These are phyloP conservation scores for Omphalea diandra DNA, from an alignment of 441 rosid species.

Conservation along the genomic window DNA sequence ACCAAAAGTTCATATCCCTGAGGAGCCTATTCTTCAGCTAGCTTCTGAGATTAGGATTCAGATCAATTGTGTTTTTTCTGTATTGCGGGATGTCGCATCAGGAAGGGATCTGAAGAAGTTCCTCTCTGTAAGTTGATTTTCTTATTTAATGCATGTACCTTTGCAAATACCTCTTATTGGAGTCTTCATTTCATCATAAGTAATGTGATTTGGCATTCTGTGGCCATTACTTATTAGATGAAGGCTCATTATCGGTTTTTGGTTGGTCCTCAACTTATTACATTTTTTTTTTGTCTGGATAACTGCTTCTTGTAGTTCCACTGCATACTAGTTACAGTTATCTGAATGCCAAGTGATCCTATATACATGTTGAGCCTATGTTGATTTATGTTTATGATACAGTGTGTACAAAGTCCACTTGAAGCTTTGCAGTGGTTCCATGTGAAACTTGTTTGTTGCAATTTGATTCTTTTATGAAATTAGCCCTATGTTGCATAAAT, in stretches of 20 bases:
- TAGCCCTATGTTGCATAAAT: neutral
- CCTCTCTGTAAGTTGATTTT: slow-evolving; percentile 45
- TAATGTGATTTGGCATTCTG: neutral
- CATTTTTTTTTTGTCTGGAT: neutral
- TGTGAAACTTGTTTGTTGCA: slow-evolving; percentile 7
- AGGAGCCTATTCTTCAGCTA: slow-evolving; percentile 69
- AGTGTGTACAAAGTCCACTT: neutral
- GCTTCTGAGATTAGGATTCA: slow-evolving; percentile 69
- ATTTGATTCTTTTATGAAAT: neutral
- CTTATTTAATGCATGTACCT: neutral
- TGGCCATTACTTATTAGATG: neutral
- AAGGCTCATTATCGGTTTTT: neutral
- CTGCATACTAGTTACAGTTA: neutral
- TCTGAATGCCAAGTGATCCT: neutral
- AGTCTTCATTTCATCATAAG: neutral
- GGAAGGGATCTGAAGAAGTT: slow-evolving; percentile 92
- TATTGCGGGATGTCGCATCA: slow-evolving; percentile 72
- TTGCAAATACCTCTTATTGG: neutral
- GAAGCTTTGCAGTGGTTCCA: no score
- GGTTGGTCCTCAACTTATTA: neutral
- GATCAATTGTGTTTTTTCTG: slow-evolving; percentile 57
- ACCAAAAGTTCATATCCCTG: slow-evolving; percentile 77
- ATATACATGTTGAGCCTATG: no score
- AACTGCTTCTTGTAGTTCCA: neutral
- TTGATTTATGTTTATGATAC: neutral